Base-by-base conservation (phyloP, 768 basidiomycete species). In the Imleria badia region DNA sequence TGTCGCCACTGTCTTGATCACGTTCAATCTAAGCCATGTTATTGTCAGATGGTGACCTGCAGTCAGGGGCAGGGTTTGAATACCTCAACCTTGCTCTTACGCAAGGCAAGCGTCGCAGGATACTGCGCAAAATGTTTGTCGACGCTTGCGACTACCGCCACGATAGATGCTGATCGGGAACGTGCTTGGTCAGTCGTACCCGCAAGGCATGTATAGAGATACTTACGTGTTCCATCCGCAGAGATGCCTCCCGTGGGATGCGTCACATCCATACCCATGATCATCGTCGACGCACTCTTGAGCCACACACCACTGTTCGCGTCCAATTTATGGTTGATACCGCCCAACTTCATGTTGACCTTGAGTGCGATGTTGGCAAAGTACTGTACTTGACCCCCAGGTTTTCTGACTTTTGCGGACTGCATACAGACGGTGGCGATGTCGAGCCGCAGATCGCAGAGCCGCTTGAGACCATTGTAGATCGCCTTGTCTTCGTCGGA, bases 381-480 rank as follows among this genome's bases (percentile, higher is more conserved):
- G 58, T 82, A 82, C 48, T 81, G 81, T 45, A 57, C 38, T 60
- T 71, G 82, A 52, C 85, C 81, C 63, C 82, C 85, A 45, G 6
- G 1, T 14, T 38, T 43, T 36, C 78, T 76, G 60, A 92, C 81
- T 66, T 89, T 92, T 22, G 67, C 64, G 0, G 82, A 73, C 51
- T 89, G 89, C 30, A 88, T 87, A 56, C 90, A 93, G 3, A 91
- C 83, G 3, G 84, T 88, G 10, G 82, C 60, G 3, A 75, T 70
- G 48, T 78, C 79, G n/a, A 82, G 67, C 50, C 66, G 68, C 43
- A 78, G 66, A 46, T 83, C 81, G 54, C 78, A 79, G 23, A 81
- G 68, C 38, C 73, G 67, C 66, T 83, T 82, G 58, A 82, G 54
- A 1, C 79, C 79, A 5, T 78, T 73, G 63, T 83, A 82, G 45